Evolutionary conservation across 441 rosid species (phyloP), one percentile per base, ranked within the genome.

Genomic region (Populus trichocarpa): DNA sequence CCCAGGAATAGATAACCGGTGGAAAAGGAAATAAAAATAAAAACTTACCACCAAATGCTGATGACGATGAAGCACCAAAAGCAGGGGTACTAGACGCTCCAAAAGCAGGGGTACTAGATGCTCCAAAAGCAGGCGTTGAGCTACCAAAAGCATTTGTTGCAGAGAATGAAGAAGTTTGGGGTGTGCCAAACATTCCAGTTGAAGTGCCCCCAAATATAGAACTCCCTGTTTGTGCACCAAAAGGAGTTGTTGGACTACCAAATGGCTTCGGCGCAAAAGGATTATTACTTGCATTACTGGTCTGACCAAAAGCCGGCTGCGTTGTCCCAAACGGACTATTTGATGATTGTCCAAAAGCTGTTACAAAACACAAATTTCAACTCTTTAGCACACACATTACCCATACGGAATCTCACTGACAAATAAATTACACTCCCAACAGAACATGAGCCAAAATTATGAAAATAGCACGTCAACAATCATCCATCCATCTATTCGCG

Each of bases 301-400:
- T 81, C 89, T 92, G 98, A 76, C 98, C 98, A 78, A 94, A 94
- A 53, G n/a, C 61, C 67, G 84, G 83, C 22, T 97, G 75, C 72
- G 89, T 95, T 0, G 94, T 86, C 69, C 91, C 97, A 82, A 93
- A 96, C 4, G 94, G 93, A 85, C 91, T 85, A 74, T 80, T 89
- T 14, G 98, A 79, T 50, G 96, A 80, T 84, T 94, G 97, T 87
- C 99, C 99, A 80, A 97, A 97, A 77, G 93, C 98, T 96, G 95
- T 78, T 26, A 46, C 76, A 70, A 13, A 35, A 78, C 61, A 53
- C 61, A 53, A 53, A 53, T 53, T 28, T 77, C 70, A 59, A 32
- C 64, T 72, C 75, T 40, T 83, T 70, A 83, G 28, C 14, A 67
- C 35, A 0, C 61, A 42, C 75, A 40, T 70, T 72, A 18, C 33